These are phyloP conservation scores for Hansenula sp. DNA, from an alignment of 1,139 yeast genomes.

Conservation along the genomic window DNA sequence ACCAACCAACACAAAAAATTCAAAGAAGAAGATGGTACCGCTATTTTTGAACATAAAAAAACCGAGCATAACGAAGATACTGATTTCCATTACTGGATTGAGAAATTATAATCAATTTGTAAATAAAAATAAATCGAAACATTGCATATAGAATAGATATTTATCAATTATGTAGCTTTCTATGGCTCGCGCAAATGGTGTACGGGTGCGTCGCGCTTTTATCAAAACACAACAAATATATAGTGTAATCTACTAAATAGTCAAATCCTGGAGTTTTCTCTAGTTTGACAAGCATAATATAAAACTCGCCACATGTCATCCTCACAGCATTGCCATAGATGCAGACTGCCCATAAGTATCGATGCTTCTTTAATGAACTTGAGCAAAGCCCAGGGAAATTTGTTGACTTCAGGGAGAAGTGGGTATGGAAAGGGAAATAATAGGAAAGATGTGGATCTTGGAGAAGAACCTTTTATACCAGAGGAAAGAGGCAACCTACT, in stretches of 20 bases:
- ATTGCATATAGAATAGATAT: not conserved
- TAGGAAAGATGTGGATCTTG: constrained; percentile 10
- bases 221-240: no score
- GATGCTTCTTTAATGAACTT: constrained; percentile 52
- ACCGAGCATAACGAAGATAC: constrained; percentile 12
- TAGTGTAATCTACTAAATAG: no score
- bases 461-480: constrained; percentile 26
- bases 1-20: constrained; percentile 14
- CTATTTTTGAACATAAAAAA: constrained; percentile 6
- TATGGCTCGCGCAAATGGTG: not conserved
- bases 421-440: constrained; percentile 22
- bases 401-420: constrained; percentile 32
- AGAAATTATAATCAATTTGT: constrained; percentile 12
- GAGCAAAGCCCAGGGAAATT: constrained; percentile 48
- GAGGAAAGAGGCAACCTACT: constrained; percentile 31
- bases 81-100: constrained; percentile 20
- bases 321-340: constrained; percentile 47
- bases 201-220: not conserved
- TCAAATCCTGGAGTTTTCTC: no score
- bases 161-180: not conserved
- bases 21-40: constrained; percentile 11
- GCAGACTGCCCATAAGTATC: constrained; percentile 53
- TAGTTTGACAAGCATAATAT: no score
- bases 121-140: not conserved
- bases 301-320: not conserved